A percentile compares a stretch with the other conserved stretches of the same genome.
Evolutionary conservation across 106 monocot species (phyloP).

Genomic region (Dioscorea zingiberensis): DNA sequence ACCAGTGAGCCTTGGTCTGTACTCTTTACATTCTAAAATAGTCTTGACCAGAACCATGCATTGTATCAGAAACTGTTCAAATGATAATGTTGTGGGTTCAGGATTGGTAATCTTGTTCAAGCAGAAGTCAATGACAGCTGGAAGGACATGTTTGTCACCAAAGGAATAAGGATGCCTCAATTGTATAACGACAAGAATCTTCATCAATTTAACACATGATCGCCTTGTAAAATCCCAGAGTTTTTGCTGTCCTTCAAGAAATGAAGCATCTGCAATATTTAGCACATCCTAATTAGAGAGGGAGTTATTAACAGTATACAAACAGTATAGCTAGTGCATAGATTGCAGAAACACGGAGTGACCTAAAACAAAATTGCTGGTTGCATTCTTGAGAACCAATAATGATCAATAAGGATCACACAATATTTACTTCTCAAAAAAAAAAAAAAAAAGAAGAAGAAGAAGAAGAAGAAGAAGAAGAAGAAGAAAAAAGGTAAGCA

Average conservation of each 20-base stretch:
- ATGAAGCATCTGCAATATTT: conserved; percentile 58
- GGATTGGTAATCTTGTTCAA: conserved; percentile 79
- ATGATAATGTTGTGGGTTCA: conserved; percentile 41
- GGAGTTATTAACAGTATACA: too few relatives aligned
- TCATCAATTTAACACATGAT: conserved; percentile 79
- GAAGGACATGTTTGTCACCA: conserved; percentile 66
- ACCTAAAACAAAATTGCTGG: too few relatives aligned
- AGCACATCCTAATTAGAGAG: not conserved
- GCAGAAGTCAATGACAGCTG: conserved; percentile 57
- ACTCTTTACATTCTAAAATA: conserved; percentile 87
- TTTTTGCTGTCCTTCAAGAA: conserved; percentile 38
- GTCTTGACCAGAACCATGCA: conserved; percentile 93
- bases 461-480: not conserved
- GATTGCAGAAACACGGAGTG: too few relatives aligned
- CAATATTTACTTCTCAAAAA: too few relatives aligned
- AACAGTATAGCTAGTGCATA: too few relatives aligned
- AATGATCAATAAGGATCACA: too few relatives aligned
- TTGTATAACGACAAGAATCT: conserved; percentile 63
- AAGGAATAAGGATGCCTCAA: conserved; percentile 89
- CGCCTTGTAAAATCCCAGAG: conserved; percentile 66
- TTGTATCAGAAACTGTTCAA: conserved; percentile 81
- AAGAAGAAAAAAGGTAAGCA: too few relatives aligned
- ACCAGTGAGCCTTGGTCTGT: conserved; percentile 66
- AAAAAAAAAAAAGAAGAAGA: too few relatives aligned
- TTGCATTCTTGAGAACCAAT: too few relatives aligned